Evolutionary conservation across 2,329 filamentous ascomycete species (phyloP).

Genomic region (Graphiopsis chlorocephala): DNA sequence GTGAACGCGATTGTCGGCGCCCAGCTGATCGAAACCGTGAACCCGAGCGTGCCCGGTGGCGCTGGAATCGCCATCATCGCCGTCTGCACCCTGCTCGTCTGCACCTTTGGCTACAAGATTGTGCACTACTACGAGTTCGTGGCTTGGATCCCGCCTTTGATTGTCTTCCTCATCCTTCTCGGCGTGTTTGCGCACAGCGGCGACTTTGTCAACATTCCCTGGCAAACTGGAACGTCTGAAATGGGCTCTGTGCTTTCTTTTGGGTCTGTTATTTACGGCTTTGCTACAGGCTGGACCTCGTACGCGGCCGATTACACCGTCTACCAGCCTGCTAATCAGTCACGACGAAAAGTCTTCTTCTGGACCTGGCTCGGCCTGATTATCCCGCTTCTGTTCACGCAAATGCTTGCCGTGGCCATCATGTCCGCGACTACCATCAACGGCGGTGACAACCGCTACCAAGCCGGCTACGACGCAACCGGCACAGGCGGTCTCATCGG

Average conservation of each 20-base stretch:
- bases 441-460: conserved; percentile 54
- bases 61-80: conserved; percentile 75
- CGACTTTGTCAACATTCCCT: conserved; percentile 61
- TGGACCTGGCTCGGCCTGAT: conserved; percentile 69
- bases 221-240: conserved; percentile 58
- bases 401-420: conserved; percentile 70
- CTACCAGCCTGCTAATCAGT: conserved; percentile 66
- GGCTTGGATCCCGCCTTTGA: conserved; percentile 69
- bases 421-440: conserved; percentile 62
- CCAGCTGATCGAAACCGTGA: conserved; percentile 73
- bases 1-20: conserved; percentile 82
- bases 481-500: conserved; percentile 66
- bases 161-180: conserved; percentile 70
- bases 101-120: conserved; percentile 72
- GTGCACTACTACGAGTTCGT: conserved; percentile 76
- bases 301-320: conserved; percentile 78
- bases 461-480: conserved; percentile 53
- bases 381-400: conserved; percentile 68
- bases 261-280: conserved; percentile 64
- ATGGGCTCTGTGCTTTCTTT: conserved; percentile 64
- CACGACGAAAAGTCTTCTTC: conserved; percentile 62
- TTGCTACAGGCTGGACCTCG: conserved; percentile 70
- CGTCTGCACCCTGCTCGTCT: conserved; percentile 64
- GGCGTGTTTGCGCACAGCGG: conserved; percentile 67
- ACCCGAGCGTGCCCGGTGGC: conserved; percentile 64